Conservation (phyloP, 768 basidiomycete genomes). For the Kwoniella heveanensis region DNA sequence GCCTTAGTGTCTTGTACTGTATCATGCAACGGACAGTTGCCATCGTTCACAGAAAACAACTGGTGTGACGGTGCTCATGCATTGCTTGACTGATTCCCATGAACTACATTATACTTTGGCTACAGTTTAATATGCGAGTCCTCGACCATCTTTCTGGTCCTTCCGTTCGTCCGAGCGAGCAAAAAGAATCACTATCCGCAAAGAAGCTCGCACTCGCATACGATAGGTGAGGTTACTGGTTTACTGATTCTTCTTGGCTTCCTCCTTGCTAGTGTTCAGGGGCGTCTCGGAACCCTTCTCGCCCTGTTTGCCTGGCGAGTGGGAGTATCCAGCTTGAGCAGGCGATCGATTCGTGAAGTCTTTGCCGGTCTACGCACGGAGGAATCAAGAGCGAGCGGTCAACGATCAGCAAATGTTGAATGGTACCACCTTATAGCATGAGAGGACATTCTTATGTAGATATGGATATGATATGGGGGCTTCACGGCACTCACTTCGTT, state of each 20-base stretch:
- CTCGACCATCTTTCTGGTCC: too few species aligned
- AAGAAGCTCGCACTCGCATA: too few species aligned
- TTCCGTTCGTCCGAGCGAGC: too few species aligned
- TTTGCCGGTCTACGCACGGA: slow-evolving; percentile 44
- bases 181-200: too few species aligned
- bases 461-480: not conserved
- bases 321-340: slow-evolving; percentile 32
- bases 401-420: slow-evolving; percentile 5
- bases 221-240: too few species aligned
- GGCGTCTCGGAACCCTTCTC: slow-evolving; percentile 33
- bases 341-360: slow-evolving; percentile 48
- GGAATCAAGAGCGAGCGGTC: not conserved
- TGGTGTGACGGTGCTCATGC: not conserved
- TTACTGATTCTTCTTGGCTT: slow-evolving; percentile 21
- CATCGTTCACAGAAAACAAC: too few species aligned
- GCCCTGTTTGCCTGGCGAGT: slow-evolving; percentile 38
- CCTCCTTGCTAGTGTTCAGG: slow-evolving; percentile 34
- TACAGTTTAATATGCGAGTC: not conserved
- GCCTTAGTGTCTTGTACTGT: too few species aligned
- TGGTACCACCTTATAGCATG: too few species aligned
- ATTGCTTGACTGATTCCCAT: too few species aligned
- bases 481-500: slow-evolving; percentile 46
- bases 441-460: too few species aligned
- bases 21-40: too few species aligned
- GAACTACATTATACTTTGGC: slow-evolving; percentile 15